Conservation (phyloP, 192 early-diverging fungal genomes). For the Coemansia sp. region DNA sequence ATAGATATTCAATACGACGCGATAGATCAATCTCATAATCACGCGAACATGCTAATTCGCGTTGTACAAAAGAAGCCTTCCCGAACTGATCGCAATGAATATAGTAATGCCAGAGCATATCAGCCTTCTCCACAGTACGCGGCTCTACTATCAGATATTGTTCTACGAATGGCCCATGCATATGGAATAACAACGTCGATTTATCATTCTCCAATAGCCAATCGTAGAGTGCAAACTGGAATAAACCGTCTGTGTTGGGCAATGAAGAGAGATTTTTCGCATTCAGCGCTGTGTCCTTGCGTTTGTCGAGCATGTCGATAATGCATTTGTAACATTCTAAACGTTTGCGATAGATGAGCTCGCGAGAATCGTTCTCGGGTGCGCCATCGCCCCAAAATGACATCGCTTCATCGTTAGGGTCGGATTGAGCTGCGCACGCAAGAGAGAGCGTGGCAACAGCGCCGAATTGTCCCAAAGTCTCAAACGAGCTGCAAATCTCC, state of each 20-base stretch:
- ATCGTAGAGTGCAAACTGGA: conserved; percentile 67
- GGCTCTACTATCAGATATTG: conserved; percentile 55
- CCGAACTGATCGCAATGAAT: conserved; percentile 57
- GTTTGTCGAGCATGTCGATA: conserved; percentile 34
- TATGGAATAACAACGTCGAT: conserved; percentile 54
- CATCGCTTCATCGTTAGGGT: conserved; percentile 58
- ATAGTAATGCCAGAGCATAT: conserved; percentile 71
- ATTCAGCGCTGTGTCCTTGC: conserved; percentile 8
- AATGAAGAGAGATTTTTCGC: conserved; percentile 30
- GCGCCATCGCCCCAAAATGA: conserved; percentile 59
- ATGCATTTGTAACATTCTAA: conserved; percentile 50
- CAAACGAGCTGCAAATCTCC: conserved; percentile 55
- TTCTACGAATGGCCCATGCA: conserved; percentile 49
- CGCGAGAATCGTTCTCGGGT: conserved; percentile 54
- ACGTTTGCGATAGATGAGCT: conserved; percentile 37
- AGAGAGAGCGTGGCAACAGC: conserved; percentile 58
- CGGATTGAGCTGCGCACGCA: conserved; percentile 57
- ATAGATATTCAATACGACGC: conserved; percentile 61
- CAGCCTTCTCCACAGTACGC: conserved; percentile 51
- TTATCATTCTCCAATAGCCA: conserved; percentile 59
- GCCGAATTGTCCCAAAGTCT: conserved; percentile 41
- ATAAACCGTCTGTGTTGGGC: conserved; percentile 57
- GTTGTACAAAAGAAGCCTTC: conserved; percentile 60
- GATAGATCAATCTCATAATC: conserved; percentile 37
- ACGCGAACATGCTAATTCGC: conserved; percentile 44